Base-by-base conservation (phyloP, 306 rosid species). In the cucumber (Cucumis sativus) region DNA sequence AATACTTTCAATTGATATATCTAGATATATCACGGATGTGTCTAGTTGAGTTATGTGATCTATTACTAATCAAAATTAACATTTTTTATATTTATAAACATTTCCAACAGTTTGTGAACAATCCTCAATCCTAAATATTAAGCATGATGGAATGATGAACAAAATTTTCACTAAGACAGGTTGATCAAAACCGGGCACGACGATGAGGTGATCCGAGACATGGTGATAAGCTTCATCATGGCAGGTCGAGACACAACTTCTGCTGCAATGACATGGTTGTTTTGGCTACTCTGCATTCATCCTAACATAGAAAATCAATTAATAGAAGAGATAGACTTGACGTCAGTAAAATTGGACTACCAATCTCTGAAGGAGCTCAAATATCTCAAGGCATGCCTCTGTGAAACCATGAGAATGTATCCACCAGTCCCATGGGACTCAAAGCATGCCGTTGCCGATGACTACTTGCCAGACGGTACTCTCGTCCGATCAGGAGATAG, bases 361-460 rank as follows among this genome's bases (percentile, higher is more conserved):
- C 87, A 88, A 43, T 85, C 88, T 14, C 5, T 90, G 0, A 81
- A 86, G 80, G 85, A 88, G 23, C 58, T 92, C 75, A 82, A 40
- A 54, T 85, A 85, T 67, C 82, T 91, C 52, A 85, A 92, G 75
- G 97, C 96, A 10, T 90, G 93, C 18, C 87, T 95, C 12, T 89
- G 87, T 16, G 98, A 95, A 84, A 87, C 91, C 14, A 90, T 95
- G 97, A 86, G 98, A 81, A 69, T 95, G 54, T 95, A 85, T 25
- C 98, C 98, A 3, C 98, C 98, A 0, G 93, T 95, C 16, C 88
- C 95, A 1, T 92, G 96, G 98, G 98, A 95, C 83, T 91, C 98
- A 0, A 95, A 95, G 66, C 95, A 95, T 75, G 98, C 98, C 71
- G 37, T 76, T 12, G 77, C 21, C 9, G 80, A 87, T 15, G 98